Evolutionary conservation across 2,329 filamentous ascomycete species (phyloP), one percentile per base, ranked within the genome.

Genomic region (Cordyceps cateniannulata): DNA sequence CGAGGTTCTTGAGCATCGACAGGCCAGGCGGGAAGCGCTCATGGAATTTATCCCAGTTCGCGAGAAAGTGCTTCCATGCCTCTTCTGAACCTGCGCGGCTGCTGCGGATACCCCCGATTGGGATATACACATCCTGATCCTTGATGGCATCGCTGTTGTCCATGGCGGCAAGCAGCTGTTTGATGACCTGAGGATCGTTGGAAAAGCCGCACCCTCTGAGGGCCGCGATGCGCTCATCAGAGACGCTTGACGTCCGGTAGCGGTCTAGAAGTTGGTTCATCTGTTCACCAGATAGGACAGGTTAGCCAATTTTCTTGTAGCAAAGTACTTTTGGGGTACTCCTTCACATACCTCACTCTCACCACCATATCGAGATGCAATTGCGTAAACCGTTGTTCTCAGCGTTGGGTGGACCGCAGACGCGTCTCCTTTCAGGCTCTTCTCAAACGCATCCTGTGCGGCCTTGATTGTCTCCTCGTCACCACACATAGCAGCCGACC

Each of bases 111-210:
- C 89, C 90, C 40, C 86, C 84, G 47, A 95, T 83, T 1, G 93
- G 93, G 71, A 97, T 85, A 77, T 97, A 97, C 65, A 97, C 87
- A 73, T 98, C 93, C 74, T 98, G 93, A 65, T 90, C 91, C 80
- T 96, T 96, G 75, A 97, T 89, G 66, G 96, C 88, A 63, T 87
- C 47, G 16, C 27, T 85, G 72, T 85, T 85, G 61, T 92, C 81
- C 35, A 92, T 82, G 64, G 96, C 80, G 38, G 79, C 82, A 12
- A 98, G 81, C 3, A 92, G 93, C 63, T 85, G 85, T 77, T 95
- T 79, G 72, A 97, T 93, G 51, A 97, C 84, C 66, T 87, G 84
- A 1, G 90, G 86, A 61, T 89, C 82, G 70, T 87, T 87, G 49
- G 91, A 86, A 56, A 91, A 86, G 55, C 93, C 93, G 25, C 98